A percentile compares a stretch with the other conserved stretches of the same genome.
phyloP scores from a whole-genome alignment of 2,329 filamentous ascomycete species.

The Zymoseptoria brevis region DNA sequence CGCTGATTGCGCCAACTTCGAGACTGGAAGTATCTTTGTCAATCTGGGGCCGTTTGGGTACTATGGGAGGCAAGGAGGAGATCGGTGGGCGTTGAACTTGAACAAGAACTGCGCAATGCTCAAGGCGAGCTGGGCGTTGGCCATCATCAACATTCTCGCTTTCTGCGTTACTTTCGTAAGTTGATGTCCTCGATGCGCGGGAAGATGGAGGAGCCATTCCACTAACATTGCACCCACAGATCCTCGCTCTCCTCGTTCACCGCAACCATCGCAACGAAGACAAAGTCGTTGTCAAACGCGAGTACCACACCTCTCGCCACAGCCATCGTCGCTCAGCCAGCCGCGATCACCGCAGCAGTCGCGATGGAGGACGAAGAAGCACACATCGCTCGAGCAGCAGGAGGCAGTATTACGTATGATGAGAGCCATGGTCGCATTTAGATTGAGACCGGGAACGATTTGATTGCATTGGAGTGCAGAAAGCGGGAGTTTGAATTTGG shows the following conservation, averaged over 20 bases:
- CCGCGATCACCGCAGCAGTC: conserved; percentile 22
- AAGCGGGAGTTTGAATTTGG: neutral
- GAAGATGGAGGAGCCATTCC: neutral
- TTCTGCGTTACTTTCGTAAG: conserved; percentile 68
- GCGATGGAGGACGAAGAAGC: conserved; percentile 17
- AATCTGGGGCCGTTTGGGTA: conserved; percentile 39
- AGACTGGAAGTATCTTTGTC: conserved; percentile 26
- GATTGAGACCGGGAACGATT: neutral
- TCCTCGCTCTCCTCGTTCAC: conserved; percentile 56
- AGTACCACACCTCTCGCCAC: conserved; percentile 41
- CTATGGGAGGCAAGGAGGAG: conserved; percentile 24
- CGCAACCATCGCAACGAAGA: conserved; percentile 40
- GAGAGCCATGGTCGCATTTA: neutral
- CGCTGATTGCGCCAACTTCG: conserved; percentile 60
- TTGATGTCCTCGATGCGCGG: conserved; percentile 4
- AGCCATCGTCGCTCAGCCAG: conserved; percentile 32
- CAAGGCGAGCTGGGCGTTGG: conserved; percentile 82
- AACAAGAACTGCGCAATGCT: conserved; percentile 84
- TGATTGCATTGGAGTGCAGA: neutral
- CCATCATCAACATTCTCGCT: conserved; percentile 77
- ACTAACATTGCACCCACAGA: conserved; percentile 19
- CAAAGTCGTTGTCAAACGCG: conserved; percentile 46
- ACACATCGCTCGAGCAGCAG: conserved; percentile 22
- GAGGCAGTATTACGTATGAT: conserved; percentile 25
- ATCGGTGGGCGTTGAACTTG: conserved; percentile 45